Base-by-base conservation (phyloP, 2,329 filamentous ascomycete genomes). In the Didymella pomorum region DNA sequence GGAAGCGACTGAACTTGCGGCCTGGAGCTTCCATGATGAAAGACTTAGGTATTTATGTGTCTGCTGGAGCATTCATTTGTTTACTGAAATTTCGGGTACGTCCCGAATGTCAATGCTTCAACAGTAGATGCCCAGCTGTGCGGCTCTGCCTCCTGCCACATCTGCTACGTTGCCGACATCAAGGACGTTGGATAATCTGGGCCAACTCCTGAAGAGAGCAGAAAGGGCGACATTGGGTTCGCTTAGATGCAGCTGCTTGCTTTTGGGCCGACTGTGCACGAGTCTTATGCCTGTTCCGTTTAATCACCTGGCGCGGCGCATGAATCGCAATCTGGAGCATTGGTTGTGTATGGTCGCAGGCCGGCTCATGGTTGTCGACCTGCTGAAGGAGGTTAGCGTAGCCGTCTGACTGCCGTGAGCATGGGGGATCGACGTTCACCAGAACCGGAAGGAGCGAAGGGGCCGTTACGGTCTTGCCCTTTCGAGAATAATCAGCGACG, bases 341-440 rank as follows among this genome's bases (percentile, higher is more conserved):
- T 14, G n/a, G 29, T 43, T n/a, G 21, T 29, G 35, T 44, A 8
- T 52, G 49, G 49, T 9, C 16, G 28, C 23, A 23, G 42, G 25
- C 44, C 47, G 28, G 37, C 41, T 41, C 28, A 23, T 48, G 49
- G 9, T 20, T 26, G 25, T 33, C 9, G 59, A 61, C 59, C 59
- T 61, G 52, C 59, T 56, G n/a, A 31, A 49, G 16, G 11, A 6
- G 31, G 58, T 29, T 61, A 61, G 58, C 16, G 37, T 50, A 51
- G 53, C 49, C 46, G 50, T 39, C 16, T 41, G 25, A 58, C 42
- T 57, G 49, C 53, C 58, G 44, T 31, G 26, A 47, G 41, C 48
- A 45, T 31, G 45, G 45, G 45, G 11, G 58, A 61, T 49, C 48
- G 52, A 56, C 52, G 26, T 59, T 55, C 41, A 59, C 46, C 51